A percentile compares a stretch with the other conserved stretches of the same genome.
phyloP scores from a whole-genome alignment of 2,329 filamentous ascomycete genomes.

The Lizonia empirigonia region DNA sequence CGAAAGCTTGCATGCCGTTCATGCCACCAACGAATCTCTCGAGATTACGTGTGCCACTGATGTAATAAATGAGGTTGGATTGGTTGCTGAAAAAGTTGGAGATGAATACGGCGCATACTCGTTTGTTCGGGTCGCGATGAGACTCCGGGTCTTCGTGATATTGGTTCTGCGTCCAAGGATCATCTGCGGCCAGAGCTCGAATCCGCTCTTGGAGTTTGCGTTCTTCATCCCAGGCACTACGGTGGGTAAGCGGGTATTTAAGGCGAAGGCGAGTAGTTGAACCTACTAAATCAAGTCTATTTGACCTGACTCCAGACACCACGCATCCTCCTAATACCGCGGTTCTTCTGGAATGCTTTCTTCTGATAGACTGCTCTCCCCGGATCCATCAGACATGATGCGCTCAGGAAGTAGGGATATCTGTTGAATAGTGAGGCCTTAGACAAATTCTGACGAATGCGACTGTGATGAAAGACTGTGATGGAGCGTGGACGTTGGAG shows the following conservation, averaged over 20 bases:
- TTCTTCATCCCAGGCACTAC: background rate
- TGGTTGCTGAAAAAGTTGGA: constrained; percentile 25
- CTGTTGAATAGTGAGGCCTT: background rate
- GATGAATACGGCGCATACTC: constrained; percentile 27
- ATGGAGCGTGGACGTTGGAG: background rate
- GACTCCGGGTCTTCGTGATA: background rate
- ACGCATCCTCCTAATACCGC: background rate
- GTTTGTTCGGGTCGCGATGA: background rate
- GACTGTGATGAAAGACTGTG: background rate
- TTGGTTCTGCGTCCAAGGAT: background rate
- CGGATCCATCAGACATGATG: background rate
- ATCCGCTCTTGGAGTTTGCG: background rate
- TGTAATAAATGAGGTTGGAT: constrained; percentile 24
- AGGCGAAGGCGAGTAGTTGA: background rate
- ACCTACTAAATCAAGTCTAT: background rate
- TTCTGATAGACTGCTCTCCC: background rate
- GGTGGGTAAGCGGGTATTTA: background rate
- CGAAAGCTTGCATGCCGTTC: constrained; percentile 21
- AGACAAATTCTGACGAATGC: background rate
- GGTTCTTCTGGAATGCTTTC: background rate
- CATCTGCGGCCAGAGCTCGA: background rate
- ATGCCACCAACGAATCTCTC: constrained; percentile 20
- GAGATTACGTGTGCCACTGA: constrained; percentile 15
- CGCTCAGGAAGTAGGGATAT: background rate
- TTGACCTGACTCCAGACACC: background rate